These are phyloP conservation scores for Chaetothyriales sp. DNA, from an alignment of 2,329 filamentous ascomycete species.

Conservation along the genomic window DNA sequence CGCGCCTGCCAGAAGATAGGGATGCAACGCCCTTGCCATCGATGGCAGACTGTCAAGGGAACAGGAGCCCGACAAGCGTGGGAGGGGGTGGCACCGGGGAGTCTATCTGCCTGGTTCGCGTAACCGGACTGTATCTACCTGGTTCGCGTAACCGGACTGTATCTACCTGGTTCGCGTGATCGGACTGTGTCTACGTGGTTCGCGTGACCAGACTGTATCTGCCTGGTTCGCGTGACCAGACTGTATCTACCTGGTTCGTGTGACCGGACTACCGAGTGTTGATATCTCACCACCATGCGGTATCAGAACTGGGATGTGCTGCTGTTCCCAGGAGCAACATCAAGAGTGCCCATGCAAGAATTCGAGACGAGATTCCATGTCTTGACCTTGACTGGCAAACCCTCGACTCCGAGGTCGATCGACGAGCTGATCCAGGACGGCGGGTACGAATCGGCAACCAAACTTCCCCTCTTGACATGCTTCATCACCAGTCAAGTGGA, in stretches of 20 bases:
- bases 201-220: neutral
- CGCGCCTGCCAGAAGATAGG: neutral
- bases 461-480: constrained; percentile 54
- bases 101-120: neutral
- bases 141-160: neutral
- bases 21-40: neutral
- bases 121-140: neutral
- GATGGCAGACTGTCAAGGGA: neutral
- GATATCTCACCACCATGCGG: constrained; percentile 46
- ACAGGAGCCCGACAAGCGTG: no score
- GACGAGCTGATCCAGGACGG: neutral
- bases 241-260: no score
- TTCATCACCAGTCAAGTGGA: constrained; percentile 54
- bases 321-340: constrained; percentile 55
- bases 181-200: neutral
- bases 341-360: constrained; percentile 61
- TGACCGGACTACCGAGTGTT: neutral
- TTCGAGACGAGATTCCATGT: constrained; percentile 69
- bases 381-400: constrained; percentile 20
- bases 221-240: neutral
- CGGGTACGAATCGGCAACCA: constrained; percentile 17
- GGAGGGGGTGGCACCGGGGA: no score
- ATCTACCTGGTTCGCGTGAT: neutral
- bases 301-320: constrained; percentile 80
- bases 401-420: neutral